Base-by-base conservation (phyloP, 768 basidiomycete genomes). In the Leccinum uliginosum region DNA sequence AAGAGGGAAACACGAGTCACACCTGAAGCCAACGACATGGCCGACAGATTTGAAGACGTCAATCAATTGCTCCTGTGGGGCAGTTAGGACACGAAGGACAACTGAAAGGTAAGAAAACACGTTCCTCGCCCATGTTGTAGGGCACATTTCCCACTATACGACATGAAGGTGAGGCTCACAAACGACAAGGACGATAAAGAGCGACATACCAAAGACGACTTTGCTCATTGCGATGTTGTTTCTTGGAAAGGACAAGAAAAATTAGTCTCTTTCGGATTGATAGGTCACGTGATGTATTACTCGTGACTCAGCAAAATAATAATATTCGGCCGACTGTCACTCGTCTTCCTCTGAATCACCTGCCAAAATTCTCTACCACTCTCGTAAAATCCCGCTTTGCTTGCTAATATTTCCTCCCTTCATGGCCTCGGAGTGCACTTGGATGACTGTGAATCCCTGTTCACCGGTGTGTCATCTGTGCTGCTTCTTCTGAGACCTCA, bases 1-100 rank as follows among this genome's bases (percentile, higher is more conserved):
- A 59, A 34, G 49, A 44, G 21, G 14, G 14, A n/a, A 10, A 27
- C 12, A 8, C n/a, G n/a, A 4, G 51, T 48, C 49, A 1, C 54
- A 91, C 91, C 91, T 84, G 71, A 93, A 91, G n/a, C 91, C 91
- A 56, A 91, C 78, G 47, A 93, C 91, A 66, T 90, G 87, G 43
- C 91, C 91, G 27, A 93, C 91, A 17, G 86, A 86, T 71, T 89
- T 91, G 79, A 93, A 93, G 14, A 91, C 87, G 38, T 90, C 88
- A 51, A 92, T 91, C 44, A 93, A 77, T 71, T 91, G 88, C 24
- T 93, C 91, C 84, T 84, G 64, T 44, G 32, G 51, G 43, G 19
- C 10, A 30, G 21, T 68, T 49, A 67, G 52, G 32, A 51, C 51
- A 53, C 29, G 46, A 21, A 14, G 3, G 23, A 51, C 6, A 21